A percentile compares a stretch with the other conserved stretches of the same genome.
Conservation (phyloP, 2,329 filamentous ascomycete species). For the Magnaporthiopsis incrustans region DNA sequence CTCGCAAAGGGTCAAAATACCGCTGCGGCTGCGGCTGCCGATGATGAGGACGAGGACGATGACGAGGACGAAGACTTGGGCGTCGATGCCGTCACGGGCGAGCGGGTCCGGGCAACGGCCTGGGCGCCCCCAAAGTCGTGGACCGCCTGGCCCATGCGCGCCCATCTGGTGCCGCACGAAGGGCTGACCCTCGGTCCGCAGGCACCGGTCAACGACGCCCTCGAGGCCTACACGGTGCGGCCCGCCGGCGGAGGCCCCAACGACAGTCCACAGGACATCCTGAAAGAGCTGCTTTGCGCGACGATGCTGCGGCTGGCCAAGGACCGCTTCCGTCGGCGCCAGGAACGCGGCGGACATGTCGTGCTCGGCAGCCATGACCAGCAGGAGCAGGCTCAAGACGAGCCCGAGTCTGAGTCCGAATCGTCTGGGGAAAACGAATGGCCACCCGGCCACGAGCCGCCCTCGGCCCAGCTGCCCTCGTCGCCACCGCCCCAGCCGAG, state of each 20-base stretch:
- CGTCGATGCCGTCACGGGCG: conserved; percentile 20
- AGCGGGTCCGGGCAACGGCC: conserved; percentile 11
- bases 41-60: conserved; percentile 25
- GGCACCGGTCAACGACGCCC: conserved; percentile 30
- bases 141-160: conserved; percentile 78
- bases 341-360: conserved; percentile 11
- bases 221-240: conserved; percentile 44
- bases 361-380: conserved; percentile 10
- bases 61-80: conserved; percentile 13
- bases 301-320: conserved; percentile 60
- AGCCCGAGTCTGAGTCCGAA: conserved; percentile 9
- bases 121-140: conserved; percentile 55
- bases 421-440: conserved; percentile 13
- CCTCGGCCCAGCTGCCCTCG: conserved; percentile 4
- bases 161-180: conserved; percentile 50
- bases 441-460: neutral
- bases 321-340: conserved; percentile 41
- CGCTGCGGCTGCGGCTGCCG: conserved; percentile 5
- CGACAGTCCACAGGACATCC: conserved; percentile 20
- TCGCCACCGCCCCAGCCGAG: conserved; percentile 1
- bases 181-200: conserved; percentile 24
- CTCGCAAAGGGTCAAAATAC: neutral
- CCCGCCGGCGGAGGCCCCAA: conserved; percentile 26
- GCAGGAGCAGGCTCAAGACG: conserved; percentile 6
- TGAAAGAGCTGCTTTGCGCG: conserved; percentile 66